phyloP scores from a whole-genome alignment of 1,284 basidiomycete genomes.

The Ceratobasidium sp. region DNA sequence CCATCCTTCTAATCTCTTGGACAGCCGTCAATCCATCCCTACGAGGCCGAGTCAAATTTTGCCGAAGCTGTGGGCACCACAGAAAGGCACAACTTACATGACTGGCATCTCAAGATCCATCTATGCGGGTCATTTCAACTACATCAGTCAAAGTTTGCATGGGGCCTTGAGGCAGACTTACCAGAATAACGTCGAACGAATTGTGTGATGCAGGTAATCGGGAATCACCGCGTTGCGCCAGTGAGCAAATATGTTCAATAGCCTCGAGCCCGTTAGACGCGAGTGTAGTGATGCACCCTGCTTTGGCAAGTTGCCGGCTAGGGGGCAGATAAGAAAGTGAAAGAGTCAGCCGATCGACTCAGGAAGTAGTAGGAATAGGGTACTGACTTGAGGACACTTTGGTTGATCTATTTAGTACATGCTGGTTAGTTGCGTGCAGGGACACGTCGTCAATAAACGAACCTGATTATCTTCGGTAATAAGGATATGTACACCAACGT shows the following conservation, averaged over 20 bases:
- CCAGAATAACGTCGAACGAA: slow-evolving; percentile 50
- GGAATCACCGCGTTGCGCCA: slow-evolving; percentile 41
- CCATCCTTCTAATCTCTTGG: slow-evolving; percentile 50
- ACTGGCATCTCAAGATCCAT: slow-evolving; percentile 53
- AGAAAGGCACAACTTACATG: slow-evolving; percentile 45
- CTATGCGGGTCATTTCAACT: slow-evolving; percentile 40
- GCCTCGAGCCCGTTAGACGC: slow-evolving; percentile 50
- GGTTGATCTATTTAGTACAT: slow-evolving; percentile 39
- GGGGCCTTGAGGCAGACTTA: slow-evolving; percentile 31
- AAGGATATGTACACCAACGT: slow-evolving; percentile 46
- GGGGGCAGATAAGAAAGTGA: slow-evolving; percentile 14
- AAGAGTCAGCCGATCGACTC: neutral
- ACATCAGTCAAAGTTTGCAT: neutral
- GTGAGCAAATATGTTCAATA: slow-evolving; percentile 46
- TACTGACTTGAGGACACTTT: slow-evolving; percentile 50
- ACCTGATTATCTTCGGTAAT: slow-evolving; percentile 52
- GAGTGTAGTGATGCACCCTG: slow-evolving; percentile 48
- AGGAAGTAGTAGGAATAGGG: neutral
- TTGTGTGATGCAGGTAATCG: slow-evolving; percentile 34
- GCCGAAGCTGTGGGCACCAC: neutral
- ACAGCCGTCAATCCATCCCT: slow-evolving; percentile 51
- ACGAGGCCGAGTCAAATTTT: neutral
- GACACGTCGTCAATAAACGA: neutral
- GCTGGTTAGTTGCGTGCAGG: neutral
- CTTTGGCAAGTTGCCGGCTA: slow-evolving; percentile 50